These are phyloP conservation scores for Nicotiana attenuata DNA, from an alignment of 257 asterid species.

Conservation along the genomic window DNA sequence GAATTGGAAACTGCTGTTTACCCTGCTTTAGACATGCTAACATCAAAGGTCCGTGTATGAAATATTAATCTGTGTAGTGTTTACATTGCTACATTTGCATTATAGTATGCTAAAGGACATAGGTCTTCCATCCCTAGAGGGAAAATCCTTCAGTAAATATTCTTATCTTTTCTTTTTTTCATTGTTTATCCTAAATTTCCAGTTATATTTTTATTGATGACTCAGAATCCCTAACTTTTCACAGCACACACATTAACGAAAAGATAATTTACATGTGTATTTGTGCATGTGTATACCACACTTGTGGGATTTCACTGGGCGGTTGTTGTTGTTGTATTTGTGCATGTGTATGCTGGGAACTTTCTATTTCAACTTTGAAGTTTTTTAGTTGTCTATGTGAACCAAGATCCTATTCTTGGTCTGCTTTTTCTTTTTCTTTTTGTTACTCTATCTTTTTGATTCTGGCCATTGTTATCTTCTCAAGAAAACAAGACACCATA, in stretches of 20 bases:
- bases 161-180: not conserved
- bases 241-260: not conserved
- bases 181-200: not conserved
- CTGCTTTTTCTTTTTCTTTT: not conserved
- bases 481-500: not conserved
- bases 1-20: constrained; percentile 91
- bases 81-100: not conserved
- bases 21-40: constrained; percentile 89
- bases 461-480: not conserved
- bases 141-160: not conserved
- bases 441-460: not conserved
- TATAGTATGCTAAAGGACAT: not conserved
- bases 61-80: not conserved
- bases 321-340: not conserved
- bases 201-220: not conserved
- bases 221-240: not conserved
- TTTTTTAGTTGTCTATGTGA: not conserved
- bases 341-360: not conserved
- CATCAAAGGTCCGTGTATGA: constrained; percentile 60
- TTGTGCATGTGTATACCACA: not conserved
- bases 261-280: not conserved
- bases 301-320: too few relatives aligned
- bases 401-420: not conserved
- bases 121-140: not conserved
- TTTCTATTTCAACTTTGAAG: not conserved